Base-by-base conservation (phyloP, 805 yeast species). In the Candida koratica region DNA sequence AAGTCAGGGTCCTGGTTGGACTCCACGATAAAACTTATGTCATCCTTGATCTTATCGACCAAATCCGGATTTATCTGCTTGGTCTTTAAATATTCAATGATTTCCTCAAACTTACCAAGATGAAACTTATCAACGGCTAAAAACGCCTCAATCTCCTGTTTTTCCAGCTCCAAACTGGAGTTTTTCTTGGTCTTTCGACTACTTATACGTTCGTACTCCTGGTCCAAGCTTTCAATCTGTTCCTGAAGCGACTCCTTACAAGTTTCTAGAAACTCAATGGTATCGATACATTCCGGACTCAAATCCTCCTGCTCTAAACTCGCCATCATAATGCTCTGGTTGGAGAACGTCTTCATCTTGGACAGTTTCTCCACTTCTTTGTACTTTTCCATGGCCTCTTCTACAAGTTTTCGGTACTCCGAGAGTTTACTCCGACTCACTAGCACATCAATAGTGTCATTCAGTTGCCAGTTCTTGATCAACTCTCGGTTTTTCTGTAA, bases 401-500 rank as follows among this genome's bases (percentile, higher is more conserved):
- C 72, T 17, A 67, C 67, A 17, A 59, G 48, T 40, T 57, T 50
- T 37, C 68, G 57, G 41, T 64, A 61, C 34, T 65, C 71, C 25
- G 57, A 61, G 26, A 61, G 48, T 44, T 55, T 55, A 23, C 41
- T 36, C 19, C 58, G 50, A 9, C 54, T 45, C 13, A 55, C 53
- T 20, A 54, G 46, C 10, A 55, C 59, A 38, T 53, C 58, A 17
- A 53, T 46, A 4, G 49, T 35, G 25, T 58, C 63, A 45, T 59
- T 55, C 49, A 60, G 64, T 43, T 65, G 71, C 73, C 73, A 67
- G 28, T 56, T 60, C 38, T 67, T 67, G 44, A 67, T 67, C 42
- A 65, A 67, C 39, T 67, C 73, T 45, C 73, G 60, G 40, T 61
- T 62, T 51, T 66, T 67, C 42, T 67, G 73, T 34, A 67, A 55